Evolutionary conservation across 805 yeast genomes (phyloP), one percentile per base, ranked within the genome.

Genomic region (Wickerhamomyces alni): DNA sequence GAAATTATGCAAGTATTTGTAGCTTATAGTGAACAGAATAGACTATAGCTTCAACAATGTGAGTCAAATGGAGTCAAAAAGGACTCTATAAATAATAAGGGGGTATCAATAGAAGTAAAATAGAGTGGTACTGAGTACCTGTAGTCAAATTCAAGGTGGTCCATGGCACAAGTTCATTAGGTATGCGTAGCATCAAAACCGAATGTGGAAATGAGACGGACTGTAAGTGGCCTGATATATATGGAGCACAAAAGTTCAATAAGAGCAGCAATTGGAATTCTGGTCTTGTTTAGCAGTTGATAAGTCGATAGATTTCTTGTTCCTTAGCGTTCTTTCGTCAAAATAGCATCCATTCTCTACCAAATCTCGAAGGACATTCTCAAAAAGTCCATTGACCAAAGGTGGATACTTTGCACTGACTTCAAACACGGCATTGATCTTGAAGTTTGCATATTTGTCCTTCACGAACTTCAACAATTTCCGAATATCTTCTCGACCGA

Each of bases 331-430:
- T 26, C 45, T 40, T 15, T 54, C 58, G 28, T 56, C 63, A 36
- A 66, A 66, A 43, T 62, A 65, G 45, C 66, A 64, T 5, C 66
- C 57, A 42, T 62, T 57, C 30, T 65, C 64, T 5, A 68, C 63
- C n/a, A 69, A 49, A 39, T 69, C 69, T 30, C 62, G 59, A 12
- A 69, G 58, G 6, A 69, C 56, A 15, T 54, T 47, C 40, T 63
- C 65, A 42, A 69, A 64, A 9, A 67, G 57, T 8, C 64, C 57
- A 34, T 65, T 63, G 0, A 66, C 68, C 4, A 63, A 55, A 31
- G 55, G 54, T 6, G 62, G 57, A 56, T 67, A 64, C 48, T 65
- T 68, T 21, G 74, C 73, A 44, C 71, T 69, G 15, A 70, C 72
- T 51, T 70, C 75, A 45, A 67, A 70, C 33, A 66, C 65, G 2